Evolutionary conservation across 2,329 filamentous ascomycete genomes (phyloP), one percentile per base, ranked within the genome.

Genomic region (Fusarium piperis): DNA sequence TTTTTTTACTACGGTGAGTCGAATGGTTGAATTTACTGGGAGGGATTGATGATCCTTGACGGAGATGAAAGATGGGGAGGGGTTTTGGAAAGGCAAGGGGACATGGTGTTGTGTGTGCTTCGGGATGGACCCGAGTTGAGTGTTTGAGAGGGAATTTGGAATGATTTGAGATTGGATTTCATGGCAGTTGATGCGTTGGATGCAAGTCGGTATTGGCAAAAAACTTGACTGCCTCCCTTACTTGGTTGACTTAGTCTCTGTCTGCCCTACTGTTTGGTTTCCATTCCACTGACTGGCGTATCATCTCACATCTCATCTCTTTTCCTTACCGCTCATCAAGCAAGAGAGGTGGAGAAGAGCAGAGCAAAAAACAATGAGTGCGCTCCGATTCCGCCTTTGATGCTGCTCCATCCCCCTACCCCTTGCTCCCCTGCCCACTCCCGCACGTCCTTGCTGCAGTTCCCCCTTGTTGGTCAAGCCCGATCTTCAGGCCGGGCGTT

Each of bases 351-450:
- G 56, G 28, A 41, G 20, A 48, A 36, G 16, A 35, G 28, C 23
- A 41, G 56, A 48, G 38, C n/a, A 20, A 15, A 15, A 30, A 18
- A 35, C n/a, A 51, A 18, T 18, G 36, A 39, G 59, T 15, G 55
- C 41, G 61, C 65, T 64, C n/a, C 46, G 65, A 64, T 67, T 67
- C 64, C 64, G 64, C 64, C 53, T 59, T n/a, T n/a, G n/a, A n/a
- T n/a, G n/a, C n/a, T n/a, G n/a, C n/a, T n/a, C n/a, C n/a, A n/a
- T n/a, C n/a, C 41, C 28, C 5, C 30, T n/a, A 5, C 26, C 55
- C 36, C 55, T 41, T 44, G 38, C 48, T 35, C 48, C 30, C 48
- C 48, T 53, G 44, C 5, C 23, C 23, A 23, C 33, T 13, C 44
- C 46, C 23, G 46, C 46, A 32, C 46, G 46, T 33, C 16, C n/a